Percentiles rank a stretch among this genome's conserved stretches.
phyloP scores from a whole-genome alignment of 2,329 filamentous ascomycete genomes.

The Gnomoniopsis smithogilvyi region DNA sequence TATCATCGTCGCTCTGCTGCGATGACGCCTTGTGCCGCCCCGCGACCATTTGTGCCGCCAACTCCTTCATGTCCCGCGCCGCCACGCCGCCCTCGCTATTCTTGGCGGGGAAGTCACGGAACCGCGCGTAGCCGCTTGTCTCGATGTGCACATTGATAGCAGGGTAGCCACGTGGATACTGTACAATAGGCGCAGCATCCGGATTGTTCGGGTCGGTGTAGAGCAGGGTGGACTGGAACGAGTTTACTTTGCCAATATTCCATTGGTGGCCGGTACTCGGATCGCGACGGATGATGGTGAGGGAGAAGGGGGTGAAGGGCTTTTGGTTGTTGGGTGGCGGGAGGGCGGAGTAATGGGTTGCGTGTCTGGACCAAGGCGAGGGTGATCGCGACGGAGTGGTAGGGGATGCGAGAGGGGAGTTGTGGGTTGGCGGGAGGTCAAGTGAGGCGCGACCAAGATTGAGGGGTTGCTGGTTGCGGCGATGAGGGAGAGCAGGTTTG shows the following conservation, averaged over 20 bases:
- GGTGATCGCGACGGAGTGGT: constrained; percentile 1
- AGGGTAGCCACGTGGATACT: constrained; percentile 27
- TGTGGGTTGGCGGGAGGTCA: constrained; percentile 8
- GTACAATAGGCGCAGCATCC: constrained; percentile 18
- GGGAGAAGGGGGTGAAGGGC: constrained; percentile 43
- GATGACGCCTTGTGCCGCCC: constrained; percentile 12
- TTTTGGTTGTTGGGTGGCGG: constrained; percentile 34
- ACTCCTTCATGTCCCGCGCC: constrained; percentile 20
- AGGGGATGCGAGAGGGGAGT: background rate
- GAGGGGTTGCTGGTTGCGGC: background rate
- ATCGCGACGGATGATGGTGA: constrained; percentile 71
- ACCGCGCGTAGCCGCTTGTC: constrained; percentile 55
- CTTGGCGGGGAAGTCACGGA: constrained; percentile 43
- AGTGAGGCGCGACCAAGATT: background rate
- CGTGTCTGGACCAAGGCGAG: constrained; percentile 20
- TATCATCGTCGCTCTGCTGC: constrained; percentile 15
- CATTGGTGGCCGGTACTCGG: constrained; percentile 67
- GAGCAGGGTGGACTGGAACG: constrained; percentile 44
- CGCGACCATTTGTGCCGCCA: constrained; percentile 12
- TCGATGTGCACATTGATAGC: constrained; percentile 52
- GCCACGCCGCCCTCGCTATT: constrained; percentile 26
- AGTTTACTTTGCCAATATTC: constrained; percentile 68
- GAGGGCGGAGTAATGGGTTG: constrained; percentile 21
- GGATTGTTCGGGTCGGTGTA: constrained; percentile 22
- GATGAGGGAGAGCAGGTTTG: background rate